phyloP scores from a whole-genome alignment of 768 basidiomycete genomes.

The Boletus rex-veris region DNA sequence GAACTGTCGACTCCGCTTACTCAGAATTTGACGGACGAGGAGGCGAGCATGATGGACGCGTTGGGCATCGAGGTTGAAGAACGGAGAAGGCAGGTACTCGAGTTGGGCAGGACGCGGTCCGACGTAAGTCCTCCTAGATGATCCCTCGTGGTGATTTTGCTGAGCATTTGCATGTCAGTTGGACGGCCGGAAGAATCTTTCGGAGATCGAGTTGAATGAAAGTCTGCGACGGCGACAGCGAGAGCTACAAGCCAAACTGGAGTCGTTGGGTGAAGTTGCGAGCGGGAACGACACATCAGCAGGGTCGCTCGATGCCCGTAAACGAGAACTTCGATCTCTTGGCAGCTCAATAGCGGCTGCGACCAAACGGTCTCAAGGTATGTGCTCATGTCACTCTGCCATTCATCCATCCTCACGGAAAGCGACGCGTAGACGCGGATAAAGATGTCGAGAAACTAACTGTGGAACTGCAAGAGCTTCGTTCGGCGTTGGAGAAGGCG shows the following conservation, averaged over 20 bases:
- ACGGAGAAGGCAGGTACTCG: constrained; percentile 65
- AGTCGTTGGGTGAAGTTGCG: constrained; percentile 63
- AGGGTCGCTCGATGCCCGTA: constrained; percentile 65
- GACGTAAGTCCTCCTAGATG: constrained; percentile 48
- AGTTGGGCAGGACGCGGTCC: constrained; percentile 62
- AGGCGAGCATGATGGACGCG: constrained; percentile 59
- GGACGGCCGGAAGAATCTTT: constrained; percentile 68
- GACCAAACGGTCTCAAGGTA: constrained; percentile 61
- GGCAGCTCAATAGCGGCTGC: constrained; percentile 63
- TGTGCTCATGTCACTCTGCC: not conserved
- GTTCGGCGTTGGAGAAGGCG: constrained; percentile 61
- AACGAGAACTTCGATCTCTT: constrained; percentile 66
- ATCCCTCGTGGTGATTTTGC: not conserved
- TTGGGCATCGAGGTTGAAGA: constrained; percentile 76
- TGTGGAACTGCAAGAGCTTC: constrained; percentile 63
- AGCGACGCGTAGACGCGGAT: constrained; percentile 52
- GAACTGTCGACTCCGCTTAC: constrained; percentile 77
- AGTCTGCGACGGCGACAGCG: constrained; percentile 75
- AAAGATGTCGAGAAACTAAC: constrained; percentile 64
- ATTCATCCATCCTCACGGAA: not conserved
- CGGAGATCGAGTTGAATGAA: constrained; percentile 94
- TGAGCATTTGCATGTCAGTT: constrained; percentile 30
- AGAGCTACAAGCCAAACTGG: constrained; percentile 74
- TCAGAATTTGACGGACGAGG: constrained; percentile 68
- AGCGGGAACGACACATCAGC: constrained; percentile 53